phyloP scores from a whole-genome alignment of 306 rosid species.

The Rosa rugosa region DNA sequence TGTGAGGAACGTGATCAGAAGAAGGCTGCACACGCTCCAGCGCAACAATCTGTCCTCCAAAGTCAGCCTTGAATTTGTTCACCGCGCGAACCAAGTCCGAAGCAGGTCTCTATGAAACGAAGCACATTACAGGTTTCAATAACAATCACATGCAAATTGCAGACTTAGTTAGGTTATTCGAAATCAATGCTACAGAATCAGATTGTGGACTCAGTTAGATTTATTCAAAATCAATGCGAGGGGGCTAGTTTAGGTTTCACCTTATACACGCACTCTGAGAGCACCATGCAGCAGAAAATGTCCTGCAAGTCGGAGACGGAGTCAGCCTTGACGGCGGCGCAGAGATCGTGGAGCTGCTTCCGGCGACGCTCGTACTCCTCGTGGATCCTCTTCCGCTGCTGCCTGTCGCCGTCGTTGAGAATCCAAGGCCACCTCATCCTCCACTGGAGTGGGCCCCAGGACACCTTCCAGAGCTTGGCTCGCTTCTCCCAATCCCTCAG shows the following conservation, averaged over 20 bases:
- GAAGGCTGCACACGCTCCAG: constrained; percentile 98
- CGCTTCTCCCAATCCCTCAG: constrained; percentile 58
- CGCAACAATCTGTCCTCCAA: constrained; percentile 86
- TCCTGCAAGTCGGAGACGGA: constrained; percentile 85
- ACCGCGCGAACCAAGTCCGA: constrained; percentile 87
- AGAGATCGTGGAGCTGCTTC: constrained; percentile 69
- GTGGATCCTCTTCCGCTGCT: constrained; percentile 72
- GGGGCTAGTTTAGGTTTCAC: constrained; percentile 18
- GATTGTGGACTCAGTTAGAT: too few relatives aligned
- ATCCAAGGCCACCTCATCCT: constrained; percentile 74
- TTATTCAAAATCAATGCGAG: too few relatives aligned
- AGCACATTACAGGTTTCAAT: background rate
- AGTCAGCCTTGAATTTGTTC: constrained; percentile 84
- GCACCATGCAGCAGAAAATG: constrained; percentile 90
- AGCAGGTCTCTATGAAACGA: constrained; percentile 60
- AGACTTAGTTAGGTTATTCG: background rate
- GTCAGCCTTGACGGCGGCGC: constrained; percentile 67
- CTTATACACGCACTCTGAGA: constrained; percentile 96
- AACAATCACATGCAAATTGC: background rate
- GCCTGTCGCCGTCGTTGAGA: constrained; percentile 45
- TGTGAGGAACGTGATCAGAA: constrained; percentile 93
- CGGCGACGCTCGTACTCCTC: constrained; percentile 67
- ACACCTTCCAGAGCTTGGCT: constrained; percentile 60
- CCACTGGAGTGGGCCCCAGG: constrained; percentile 94
- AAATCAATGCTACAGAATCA: background rate